Base-by-base conservation (phyloP, 2,329 filamentous ascomycete genomes). In the Xylaria sp. region DNA sequence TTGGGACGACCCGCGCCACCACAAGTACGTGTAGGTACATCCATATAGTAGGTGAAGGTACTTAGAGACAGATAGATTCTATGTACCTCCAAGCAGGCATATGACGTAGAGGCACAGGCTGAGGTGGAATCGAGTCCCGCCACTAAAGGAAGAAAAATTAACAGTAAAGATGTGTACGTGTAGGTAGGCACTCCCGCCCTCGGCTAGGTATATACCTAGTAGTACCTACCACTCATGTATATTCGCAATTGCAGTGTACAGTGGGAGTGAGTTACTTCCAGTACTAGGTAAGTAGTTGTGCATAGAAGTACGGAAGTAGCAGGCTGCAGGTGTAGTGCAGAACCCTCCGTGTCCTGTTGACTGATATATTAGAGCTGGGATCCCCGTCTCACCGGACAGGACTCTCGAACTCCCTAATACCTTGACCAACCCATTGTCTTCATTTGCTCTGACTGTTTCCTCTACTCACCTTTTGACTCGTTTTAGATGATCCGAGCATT, bases 401-500 rank as follows among this genome's bases (percentile, higher is more conserved):
- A n/a, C 40, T 58, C 49, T 8, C 43, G 49, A 37, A 37, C 21
- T 46, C 54, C 33, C 46, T 53, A 55, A 43, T 57, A 40, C 49
- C 35, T 46, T 53, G 21, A 19, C 19, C 23, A 46, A 12, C 19
- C 57, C 43, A 14, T 23, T 31, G n/a, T n/a, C n/a, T n/a, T n/a
- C n/a, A n/a, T n/a, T n/a, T n/a, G 46, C 33, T 17, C 28, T 56
- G 19, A 21, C 38, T 55, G 35, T 14, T n/a, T 33, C 43, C 55
- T 52, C 60, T 57, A 8, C 15, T 17, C 12, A 4, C 3, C 15
- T 9, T 28, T 19, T n/a, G 40, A 12, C 52, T 12, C 9, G n/a
- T 33, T 42, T 17, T 55, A 50, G 70, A 72, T 72, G 69, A 68
- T 51, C 65, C 66, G 23, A 55, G 49, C 47, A 54, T 63, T 47